Percentiles rank a stretch among this genome's conserved stretches.
phyloP scores from a whole-genome alignment of 116 monocot genomes.

The Iris pallida region DNA sequence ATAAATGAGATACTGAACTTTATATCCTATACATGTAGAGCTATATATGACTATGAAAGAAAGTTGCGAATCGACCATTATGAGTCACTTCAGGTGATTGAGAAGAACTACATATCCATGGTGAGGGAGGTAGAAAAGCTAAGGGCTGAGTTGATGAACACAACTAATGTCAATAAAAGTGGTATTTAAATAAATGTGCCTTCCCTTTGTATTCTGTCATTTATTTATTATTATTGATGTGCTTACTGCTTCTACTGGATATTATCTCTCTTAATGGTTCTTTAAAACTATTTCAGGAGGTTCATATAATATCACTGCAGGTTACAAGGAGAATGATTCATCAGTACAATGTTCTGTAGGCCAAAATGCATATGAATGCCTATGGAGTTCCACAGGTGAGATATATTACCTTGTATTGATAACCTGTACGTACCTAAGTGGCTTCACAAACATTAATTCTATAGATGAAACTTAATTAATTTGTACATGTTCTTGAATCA shows the following conservation, averaged over 20 bases:
- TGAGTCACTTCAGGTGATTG: slow-evolving; percentile 62
- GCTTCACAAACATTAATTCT: neutral
- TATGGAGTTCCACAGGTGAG: slow-evolving; percentile 36
- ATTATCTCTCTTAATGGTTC: too few relatives aligned
- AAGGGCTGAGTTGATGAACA: slow-evolving; percentile 34
- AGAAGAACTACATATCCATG: slow-evolving; percentile 57
- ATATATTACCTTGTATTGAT: neutral
- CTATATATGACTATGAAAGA: slow-evolving; percentile 61
- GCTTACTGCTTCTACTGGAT: neutral
- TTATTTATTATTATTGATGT: too few relatives aligned
- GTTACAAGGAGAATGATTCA: slow-evolving; percentile 36
- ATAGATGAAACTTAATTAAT: neutral
- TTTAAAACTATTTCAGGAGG: slow-evolving; percentile 17
- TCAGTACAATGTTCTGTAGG: slow-evolving; percentile 23
- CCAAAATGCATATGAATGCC: slow-evolving; percentile 36
- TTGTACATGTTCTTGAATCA: neutral
- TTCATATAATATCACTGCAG: slow-evolving; percentile 23
- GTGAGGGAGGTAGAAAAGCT: slow-evolving; percentile 58
- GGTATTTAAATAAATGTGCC: slow-evolving; percentile 4
- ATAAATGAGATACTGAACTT: neutral
- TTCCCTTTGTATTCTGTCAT: neutral
- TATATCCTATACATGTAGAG: slow-evolving; percentile 13
- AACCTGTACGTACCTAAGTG: neutral
- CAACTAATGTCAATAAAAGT: slow-evolving; percentile 27
- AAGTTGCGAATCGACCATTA: slow-evolving; percentile 46